A percentile compares a stretch with the other conserved stretches of the same genome.
Conservation (phyloP, 306 rosid genomes). For the Quercus rubra region DNA sequence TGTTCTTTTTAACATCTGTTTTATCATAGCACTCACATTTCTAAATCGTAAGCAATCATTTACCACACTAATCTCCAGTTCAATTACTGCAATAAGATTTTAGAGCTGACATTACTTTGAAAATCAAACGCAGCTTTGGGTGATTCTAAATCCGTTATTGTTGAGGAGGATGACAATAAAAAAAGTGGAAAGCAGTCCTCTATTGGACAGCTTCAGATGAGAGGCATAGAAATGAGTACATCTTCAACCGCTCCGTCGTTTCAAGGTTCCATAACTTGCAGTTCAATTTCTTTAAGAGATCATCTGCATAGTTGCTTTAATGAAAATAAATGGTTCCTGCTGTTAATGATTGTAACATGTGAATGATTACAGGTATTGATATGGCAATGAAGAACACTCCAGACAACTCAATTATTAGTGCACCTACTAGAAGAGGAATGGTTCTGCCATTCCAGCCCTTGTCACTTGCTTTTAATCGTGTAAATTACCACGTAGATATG, state of each 20-base stretch:
- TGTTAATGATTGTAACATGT: neutral
- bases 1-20: conserved; percentile 52
- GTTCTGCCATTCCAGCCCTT: conserved; percentile 49
- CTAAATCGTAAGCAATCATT: conserved; percentile 51
- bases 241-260: conserved; percentile 21
- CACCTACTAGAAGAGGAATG: conserved; percentile 37
- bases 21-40: conserved; percentile 52
- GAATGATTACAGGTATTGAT: conserved; percentile 18
- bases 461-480: conserved; percentile 45
- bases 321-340: neutral
- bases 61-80: neutral
- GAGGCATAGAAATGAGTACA: conserved; percentile 8
- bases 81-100: neutral
- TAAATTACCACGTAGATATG: conserved; percentile 51
- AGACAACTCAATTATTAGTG: conserved; percentile 21
- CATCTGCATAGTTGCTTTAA: neutral
- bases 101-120: conserved; percentile 4
- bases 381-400: conserved; percentile 18
- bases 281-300: neutral
- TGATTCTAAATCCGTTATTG: conserved; percentile 49
- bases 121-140: conserved; percentile 48
- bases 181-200: conserved; percentile 16
- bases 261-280: conserved; percentile 22
- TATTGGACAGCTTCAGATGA: conserved; percentile 4
- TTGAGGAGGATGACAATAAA: conserved; percentile 32